Base-by-base conservation (phyloP, 129 eudicot genomes). In the Chrysanthemum makinoi region DNA sequence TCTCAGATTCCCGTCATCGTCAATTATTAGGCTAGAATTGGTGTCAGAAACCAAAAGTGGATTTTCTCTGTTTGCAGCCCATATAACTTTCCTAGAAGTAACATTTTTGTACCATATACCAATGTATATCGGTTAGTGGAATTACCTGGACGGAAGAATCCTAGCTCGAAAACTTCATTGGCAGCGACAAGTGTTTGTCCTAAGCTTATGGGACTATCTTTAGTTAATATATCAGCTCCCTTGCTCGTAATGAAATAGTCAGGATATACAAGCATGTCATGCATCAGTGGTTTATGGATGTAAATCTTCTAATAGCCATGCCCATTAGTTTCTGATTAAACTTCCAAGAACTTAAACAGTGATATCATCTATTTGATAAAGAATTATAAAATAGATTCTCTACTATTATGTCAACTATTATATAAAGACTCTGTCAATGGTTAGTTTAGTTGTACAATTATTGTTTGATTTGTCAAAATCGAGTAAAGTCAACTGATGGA, bases 1-100 rank as follows among this genome's bases (percentile, higher is more conserved):
- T 46, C 3, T 43, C 47, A 75, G 35, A 20, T 75, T 75, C 19
- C 68, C 74, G 16, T 75, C 61, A 51, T 48, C 43, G 44, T 58
- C 76, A 3, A 66, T 75, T 10, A 26, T 20, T 66, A 75, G 62
- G 56, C 33, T 67, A 43, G 35, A 22, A 5, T 14, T 33, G 5
- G 13, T 20, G 68, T 75, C 74, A 6, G 52, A 43, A 58, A 67
- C 68, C 9, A 63, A 49, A 4, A 56, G 60, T 14, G 80, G 80
- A 22, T 57, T 75, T 11, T 75, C 51, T 57, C 80, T 67, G 52
- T 75, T 75, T 67, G 68, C 74, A 0, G 57, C 80, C 80, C 80
- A 75, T 6, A 75, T 35, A 16, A 22, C 52, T 66, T 48, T 46
- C 1, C 58, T 18, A 8, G 55, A 49, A 3, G 43, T 8, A 22